Evolutionary conservation across 768 basidiomycete genomes (phyloP).

Genomic region (Galerina marginata): DNA sequence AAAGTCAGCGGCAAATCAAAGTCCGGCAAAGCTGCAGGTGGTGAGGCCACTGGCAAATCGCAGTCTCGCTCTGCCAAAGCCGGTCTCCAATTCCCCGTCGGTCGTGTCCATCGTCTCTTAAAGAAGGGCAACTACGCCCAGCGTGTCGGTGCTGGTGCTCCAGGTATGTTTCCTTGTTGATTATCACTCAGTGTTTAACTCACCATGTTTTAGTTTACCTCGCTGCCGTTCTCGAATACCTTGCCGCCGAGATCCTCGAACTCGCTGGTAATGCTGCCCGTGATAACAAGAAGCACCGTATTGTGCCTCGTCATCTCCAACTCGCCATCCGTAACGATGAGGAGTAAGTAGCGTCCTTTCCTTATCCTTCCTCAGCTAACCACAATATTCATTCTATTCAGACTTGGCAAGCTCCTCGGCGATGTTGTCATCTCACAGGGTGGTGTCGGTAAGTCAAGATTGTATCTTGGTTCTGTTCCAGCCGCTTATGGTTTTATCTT

Average conservation of each 20-base stretch:
- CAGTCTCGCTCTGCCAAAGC: conserved; percentile 78
- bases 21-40: conserved; percentile 60
- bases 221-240: conserved; percentile 89
- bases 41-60: conserved; percentile 61
- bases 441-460: conserved; percentile 58
- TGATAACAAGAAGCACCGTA: conserved; percentile 91
- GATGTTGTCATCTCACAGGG: conserved; percentile 90
- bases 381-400: conserved; percentile 24
- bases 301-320: conserved; percentile 91
- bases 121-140: conserved; percentile 90
- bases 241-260: conserved; percentile 93
- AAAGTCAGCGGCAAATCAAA: conserved; percentile 43
- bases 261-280: conserved; percentile 87
- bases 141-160: conserved; percentile 88
- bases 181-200: neutral
- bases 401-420: conserved; percentile 82
- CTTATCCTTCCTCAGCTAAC: conserved; percentile 1
- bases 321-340: conserved; percentile 93
- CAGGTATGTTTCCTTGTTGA: conserved; percentile 49
- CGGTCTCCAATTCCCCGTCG: conserved; percentile 86
- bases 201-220: conserved; percentile 69
- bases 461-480: neutral
- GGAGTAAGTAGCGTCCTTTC: conserved; percentile 49
- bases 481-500: neutral
- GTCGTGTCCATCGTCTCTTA: conserved; percentile 89